Percentiles rank a stretch among this genome's conserved stretches.
Conservation (phyloP, 202 grass and related monocot genomes). For the Panicum hallii region DNA sequence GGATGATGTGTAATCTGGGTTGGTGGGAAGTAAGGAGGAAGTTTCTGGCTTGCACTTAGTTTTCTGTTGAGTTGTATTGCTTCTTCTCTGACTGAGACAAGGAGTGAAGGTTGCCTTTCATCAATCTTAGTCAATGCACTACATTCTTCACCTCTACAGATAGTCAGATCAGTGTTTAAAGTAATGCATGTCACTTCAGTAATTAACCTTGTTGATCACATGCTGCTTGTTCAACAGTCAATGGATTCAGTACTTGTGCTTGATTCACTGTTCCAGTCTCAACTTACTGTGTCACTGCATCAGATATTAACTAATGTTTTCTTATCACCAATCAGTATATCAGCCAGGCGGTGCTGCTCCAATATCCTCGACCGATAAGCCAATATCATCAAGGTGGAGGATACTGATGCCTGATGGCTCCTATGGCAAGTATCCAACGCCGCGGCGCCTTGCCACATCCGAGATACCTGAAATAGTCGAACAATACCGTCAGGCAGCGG, state of each 20-base stretch:
- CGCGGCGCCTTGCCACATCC: conserved; percentile 51
- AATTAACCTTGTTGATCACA: background rate
- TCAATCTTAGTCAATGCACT: conserved; percentile 5
- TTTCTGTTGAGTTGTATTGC: background rate
- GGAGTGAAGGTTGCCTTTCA: background rate
- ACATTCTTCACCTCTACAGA: background rate
- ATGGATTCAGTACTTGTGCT: background rate
- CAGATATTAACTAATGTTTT: conserved; percentile 21
- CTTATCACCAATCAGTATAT: conserved; percentile 58
- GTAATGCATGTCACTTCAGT: background rate
- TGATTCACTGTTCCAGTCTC: background rate
- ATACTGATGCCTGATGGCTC: conserved; percentile 93
- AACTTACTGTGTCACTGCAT: background rate
- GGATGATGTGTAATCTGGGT: background rate
- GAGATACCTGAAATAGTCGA: conserved; percentile 84
- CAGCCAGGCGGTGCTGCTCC: conserved; percentile 75
- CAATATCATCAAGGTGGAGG: conserved; percentile 82
- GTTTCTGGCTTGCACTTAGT: background rate
- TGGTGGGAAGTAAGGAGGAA: background rate
- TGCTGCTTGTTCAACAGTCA: background rate
- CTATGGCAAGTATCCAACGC: conserved; percentile 68
- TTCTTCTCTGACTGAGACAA: background rate
- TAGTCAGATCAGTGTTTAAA: background rate
- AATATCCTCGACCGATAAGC: conserved; percentile 89
- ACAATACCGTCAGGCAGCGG: conserved; percentile 71